Base-by-base conservation (phyloP, 106 monocot genomes). In the Chionographis japonica region DNA sequence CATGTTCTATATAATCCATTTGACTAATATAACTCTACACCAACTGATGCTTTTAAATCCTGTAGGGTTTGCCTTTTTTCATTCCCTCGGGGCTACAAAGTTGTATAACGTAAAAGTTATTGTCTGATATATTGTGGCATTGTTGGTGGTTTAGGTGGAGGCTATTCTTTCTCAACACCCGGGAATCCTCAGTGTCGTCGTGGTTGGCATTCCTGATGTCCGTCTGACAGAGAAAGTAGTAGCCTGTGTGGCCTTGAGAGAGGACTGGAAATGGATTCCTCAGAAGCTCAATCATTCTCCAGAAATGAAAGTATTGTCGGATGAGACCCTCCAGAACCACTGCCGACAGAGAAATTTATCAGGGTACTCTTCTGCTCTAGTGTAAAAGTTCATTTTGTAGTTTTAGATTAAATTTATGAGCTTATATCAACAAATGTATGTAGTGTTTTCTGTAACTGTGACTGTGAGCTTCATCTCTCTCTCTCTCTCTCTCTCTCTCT, bases 151-250 rank as follows among this genome's bases (percentile, higher is more conserved):
- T 72, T 68, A 97, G 97, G 89, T 97, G 35, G 97, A 97, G 57
- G 37, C 66, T 60, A 71, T 86, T 42, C 74, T 97, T 55, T 72
- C 68, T 52, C 86, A 81, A 42, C 97, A 92, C 61, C 84, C 82
- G 18, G 92, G 86, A 46, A 67, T 97, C 12, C 62, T 60, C 4
- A 62, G 35, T 63, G 71, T 62, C 59, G 78, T 77, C 65, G 84
- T 89, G 43, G 38, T 92, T 40, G 92, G 95, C 10, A 67, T 89
- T 64, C 97, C 97, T n/a, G 84, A 97, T 66, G 12, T 12, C 37
- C 86, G 85, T 17, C 69, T 92, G 27, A 43, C 80, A 56, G 97
- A 97, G 65, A 85, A 75, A 75, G 78, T 90, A 51, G 76, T 85
- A 80, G 97, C 97, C 61, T 97, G 97, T 77, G 54, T 97, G 55